Conservation (phyloP, 768 basidiomycete species). For the Lactarius hengduanensis region DNA sequence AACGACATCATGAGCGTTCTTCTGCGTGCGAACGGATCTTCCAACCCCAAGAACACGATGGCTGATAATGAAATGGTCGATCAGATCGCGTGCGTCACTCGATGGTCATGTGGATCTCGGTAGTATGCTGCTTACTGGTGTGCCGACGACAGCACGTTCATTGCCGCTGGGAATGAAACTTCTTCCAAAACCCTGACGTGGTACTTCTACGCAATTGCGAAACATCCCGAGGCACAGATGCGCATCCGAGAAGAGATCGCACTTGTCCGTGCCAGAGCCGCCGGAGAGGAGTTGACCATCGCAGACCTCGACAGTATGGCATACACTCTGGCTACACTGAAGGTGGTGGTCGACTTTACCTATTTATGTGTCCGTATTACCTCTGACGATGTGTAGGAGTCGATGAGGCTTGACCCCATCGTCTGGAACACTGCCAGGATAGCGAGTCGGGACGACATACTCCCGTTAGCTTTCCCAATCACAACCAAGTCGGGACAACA, state of each 20-base stretch:
- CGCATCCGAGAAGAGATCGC: conserved; percentile 24
- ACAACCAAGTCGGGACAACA: conserved; percentile 14
- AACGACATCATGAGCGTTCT: conserved; percentile 8
- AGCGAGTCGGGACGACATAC: conserved; percentile 8
- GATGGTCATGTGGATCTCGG: not conserved
- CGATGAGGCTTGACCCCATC: conserved; percentile 6
- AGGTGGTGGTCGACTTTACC: conserved; percentile 8
- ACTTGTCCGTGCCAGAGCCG: conserved; percentile 1
- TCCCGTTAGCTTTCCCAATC: conserved; percentile 16
- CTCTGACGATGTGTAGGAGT: not conserved
- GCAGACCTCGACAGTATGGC: conserved; percentile 5
- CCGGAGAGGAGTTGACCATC: not conserved
- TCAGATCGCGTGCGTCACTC: not conserved
- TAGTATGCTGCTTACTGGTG: not conserved
- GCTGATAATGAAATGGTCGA: not conserved
- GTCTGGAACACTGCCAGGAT: not conserved
- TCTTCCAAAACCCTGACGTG: not conserved
- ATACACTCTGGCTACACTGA: conserved; percentile 4
- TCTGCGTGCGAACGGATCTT: conserved; percentile 3
- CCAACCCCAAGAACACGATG: not conserved
- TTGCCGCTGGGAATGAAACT: conserved; percentile 5
- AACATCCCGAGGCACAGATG: conserved; percentile 7
- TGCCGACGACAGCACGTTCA: not conserved
- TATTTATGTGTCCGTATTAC: not conserved
- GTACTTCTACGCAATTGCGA: conserved; percentile 3